phyloP scores from a whole-genome alignment of 139 green algal genomes.

The Tetraselmis striata region DNA sequence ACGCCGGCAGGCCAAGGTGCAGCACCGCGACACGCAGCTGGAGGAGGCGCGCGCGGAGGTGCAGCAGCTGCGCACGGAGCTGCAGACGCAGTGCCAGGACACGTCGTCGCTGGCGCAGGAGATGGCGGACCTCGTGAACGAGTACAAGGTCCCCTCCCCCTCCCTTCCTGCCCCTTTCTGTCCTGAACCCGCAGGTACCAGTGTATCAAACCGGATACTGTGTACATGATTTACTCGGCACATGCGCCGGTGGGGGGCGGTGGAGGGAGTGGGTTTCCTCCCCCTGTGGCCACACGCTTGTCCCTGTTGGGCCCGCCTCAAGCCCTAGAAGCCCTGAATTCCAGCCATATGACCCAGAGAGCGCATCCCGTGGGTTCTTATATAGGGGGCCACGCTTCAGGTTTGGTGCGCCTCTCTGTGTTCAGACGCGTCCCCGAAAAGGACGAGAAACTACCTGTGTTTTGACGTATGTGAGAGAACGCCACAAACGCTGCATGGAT shows the following conservation, averaged over 20 bases:
- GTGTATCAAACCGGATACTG: background rate
- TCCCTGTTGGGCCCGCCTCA: background rate
- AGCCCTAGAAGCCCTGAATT: no score
- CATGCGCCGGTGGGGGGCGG: no score
- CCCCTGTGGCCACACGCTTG: background rate
- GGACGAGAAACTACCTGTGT: no score
- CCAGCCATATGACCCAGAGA: no score
- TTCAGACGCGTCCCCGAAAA: no score
- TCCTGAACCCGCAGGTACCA: background rate
- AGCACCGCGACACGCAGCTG: background rate
- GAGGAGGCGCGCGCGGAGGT: background rate
- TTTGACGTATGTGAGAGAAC: no score
- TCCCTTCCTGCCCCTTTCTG: no score
- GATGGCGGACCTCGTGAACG: background rate
- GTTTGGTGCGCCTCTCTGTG: no score
- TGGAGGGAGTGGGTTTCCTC: background rate
- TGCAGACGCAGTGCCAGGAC: background rate
- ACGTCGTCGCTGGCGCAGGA: background rate
- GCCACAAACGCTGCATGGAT: no score
- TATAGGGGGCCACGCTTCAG: no score
- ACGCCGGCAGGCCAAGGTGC: background rate
- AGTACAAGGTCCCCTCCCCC: background rate
- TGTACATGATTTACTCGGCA: no score
- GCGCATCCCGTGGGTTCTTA: no score
- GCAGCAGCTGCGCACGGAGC: background rate